phyloP scores from a whole-genome alignment of 164 flowering plant genomes.

The Dillenia turbinata region DNA sequence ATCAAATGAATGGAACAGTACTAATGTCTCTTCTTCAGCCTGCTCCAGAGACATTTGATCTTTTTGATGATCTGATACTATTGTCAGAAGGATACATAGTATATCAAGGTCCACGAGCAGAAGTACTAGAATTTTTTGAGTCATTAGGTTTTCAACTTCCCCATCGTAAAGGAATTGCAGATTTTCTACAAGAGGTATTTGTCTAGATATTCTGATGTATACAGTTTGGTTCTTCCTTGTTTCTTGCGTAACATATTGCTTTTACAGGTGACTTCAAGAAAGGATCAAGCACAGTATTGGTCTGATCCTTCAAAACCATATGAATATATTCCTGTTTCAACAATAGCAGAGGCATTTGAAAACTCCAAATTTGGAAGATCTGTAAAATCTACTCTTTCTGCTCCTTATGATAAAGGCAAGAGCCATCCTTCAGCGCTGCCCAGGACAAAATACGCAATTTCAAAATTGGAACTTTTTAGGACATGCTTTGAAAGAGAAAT shows the following conservation, averaged over 20 bases:
- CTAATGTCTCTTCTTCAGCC: constrained; percentile 94
- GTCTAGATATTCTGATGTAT: constrained; percentile 1
- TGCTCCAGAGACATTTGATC: constrained; percentile 89
- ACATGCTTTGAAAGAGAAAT: constrained; percentile 63
- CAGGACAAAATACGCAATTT: constrained; percentile 44
- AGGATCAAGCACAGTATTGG: constrained; percentile 95
- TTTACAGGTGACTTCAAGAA: constrained; percentile 79
- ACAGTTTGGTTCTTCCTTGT: not conserved
- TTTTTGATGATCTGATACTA: constrained; percentile 81
- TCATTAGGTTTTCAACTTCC: constrained; percentile 75
- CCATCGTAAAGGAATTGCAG: constrained; percentile 83
- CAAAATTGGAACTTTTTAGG: constrained; percentile 52
- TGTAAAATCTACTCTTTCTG: constrained; percentile 31
- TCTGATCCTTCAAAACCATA: constrained; percentile 69
- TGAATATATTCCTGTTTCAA: constrained; percentile 47
- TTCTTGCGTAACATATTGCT: constrained; percentile 1
- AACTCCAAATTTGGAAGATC: constrained; percentile 50
- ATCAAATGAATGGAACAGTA: constrained; percentile 78
- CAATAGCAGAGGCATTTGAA: constrained; percentile 65
- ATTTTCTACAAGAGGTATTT: constrained; percentile 93
- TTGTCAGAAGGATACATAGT: constrained; percentile 78
- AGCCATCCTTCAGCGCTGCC: constrained; percentile 59
- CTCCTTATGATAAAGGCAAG: constrained; percentile 47
- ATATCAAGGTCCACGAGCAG: constrained; percentile 78
- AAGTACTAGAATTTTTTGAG: constrained; percentile 73